Evolutionary conservation across 129 eudicot genomes (phyloP), one percentile per base, ranked within the genome.

Genomic region (Flaveria sonorensis): DNA sequence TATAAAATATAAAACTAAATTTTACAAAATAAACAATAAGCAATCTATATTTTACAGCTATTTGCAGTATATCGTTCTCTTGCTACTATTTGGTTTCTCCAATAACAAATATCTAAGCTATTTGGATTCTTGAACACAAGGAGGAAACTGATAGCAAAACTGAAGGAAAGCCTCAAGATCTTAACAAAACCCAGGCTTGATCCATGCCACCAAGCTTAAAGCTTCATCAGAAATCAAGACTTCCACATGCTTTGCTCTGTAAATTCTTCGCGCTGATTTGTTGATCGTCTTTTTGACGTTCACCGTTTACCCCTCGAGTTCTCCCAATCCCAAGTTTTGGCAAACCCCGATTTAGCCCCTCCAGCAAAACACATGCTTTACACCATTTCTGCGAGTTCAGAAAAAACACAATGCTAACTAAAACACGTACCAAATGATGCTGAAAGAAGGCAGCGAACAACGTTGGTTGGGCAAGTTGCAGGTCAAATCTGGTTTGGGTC

Each of bases 301-400:
- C 89, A 14, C 48, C 69, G 69, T 82, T 87, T 28, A 77, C 57
- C 57, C 90, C 93, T 60, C 97, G 82, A 21, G 77, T 90, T 46
- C 99, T 87, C 61, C 99, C 97, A 42, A 94, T 91, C 56, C 99
- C 99, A 46, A 89, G 78, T 80, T 94, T 94, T 11, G 97, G 99
- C 67, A 94, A 84, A 72, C 99, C 99, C 13, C 99, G 89, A 74
- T 94, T 94, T 52, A 91, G 82, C 68, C 97, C 97, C 70, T 94
- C 97, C 76, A 94, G 85, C 84, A 94, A 82, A 68, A 91, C 97
- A 81, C 98, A 94, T 0, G 97, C 99, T 77, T 94, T 94, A 75
- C 99, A 94, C 99, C 99, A 91, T 91, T 91, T 94, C 99, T 94
- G 87, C 76, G 66, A 26, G 73, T 64, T 45, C 24, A 73, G 18